Evolutionary conservation across 176 grass and related monocot species (phyloP).

Genomic region (Avena atlantica): DNA sequence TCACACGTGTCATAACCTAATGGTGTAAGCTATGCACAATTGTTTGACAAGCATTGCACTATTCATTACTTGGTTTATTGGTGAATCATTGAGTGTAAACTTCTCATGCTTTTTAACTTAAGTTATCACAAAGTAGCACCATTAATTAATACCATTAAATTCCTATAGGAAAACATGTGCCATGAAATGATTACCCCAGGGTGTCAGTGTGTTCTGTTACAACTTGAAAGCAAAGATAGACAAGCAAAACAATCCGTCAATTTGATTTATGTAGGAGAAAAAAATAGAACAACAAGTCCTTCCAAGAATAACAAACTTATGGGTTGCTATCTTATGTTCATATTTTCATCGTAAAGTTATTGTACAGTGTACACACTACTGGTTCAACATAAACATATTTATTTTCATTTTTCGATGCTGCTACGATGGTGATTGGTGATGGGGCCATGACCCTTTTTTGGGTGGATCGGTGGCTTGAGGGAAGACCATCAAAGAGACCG

Average conservation of each 20-base stretch:
- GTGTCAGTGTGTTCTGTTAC: not conserved
- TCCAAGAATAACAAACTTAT: too few relatives aligned
- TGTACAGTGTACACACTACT: not conserved
- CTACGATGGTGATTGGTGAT: too few relatives aligned
- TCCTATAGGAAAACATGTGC: not conserved
- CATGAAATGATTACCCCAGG: not conserved
- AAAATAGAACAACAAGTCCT: too few relatives aligned
- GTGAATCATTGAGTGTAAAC: not conserved
- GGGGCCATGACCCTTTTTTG: too few relatives aligned
- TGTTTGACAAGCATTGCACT: not conserved
- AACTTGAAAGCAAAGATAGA: not conserved
- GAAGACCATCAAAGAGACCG: too few relatives aligned
- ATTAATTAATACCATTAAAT: not conserved
- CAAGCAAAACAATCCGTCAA: not conserved
- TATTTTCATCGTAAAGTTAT: not conserved
- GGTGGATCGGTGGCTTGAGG: too few relatives aligned
- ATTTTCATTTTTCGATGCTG: not conserved
- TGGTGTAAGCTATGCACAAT: not conserved
- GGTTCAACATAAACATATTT: not conserved
- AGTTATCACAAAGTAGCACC: not conserved
- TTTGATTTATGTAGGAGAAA: too few relatives aligned
- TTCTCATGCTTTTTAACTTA: not conserved
- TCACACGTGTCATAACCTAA: constrained; percentile 3
- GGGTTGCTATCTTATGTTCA: too few relatives aligned
- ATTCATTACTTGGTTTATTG: not conserved